Conservation (phyloP, 73 alveolate genomes). For the Paramecium octaurelia region DNA sequence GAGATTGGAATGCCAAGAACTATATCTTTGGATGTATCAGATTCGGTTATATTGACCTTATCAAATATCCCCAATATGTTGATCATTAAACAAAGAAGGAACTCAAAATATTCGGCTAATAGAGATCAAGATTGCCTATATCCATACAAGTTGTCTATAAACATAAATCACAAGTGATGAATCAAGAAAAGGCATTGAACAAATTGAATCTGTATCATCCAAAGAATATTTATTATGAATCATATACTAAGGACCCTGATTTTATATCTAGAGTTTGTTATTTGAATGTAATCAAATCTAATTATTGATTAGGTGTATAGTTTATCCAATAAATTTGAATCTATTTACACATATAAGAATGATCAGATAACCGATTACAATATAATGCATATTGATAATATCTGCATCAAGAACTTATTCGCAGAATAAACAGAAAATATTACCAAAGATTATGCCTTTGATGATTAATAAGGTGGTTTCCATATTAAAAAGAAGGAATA, state of each 20-base stretch:
- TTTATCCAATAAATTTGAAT: neutral
- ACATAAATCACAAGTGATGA: neutral
- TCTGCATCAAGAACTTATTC: neutral
- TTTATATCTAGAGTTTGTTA: neutral
- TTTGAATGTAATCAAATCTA: neutral
- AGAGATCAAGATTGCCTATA: conserved; percentile 18
- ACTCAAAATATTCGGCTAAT: neutral
- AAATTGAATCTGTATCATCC: neutral
- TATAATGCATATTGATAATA: neutral
- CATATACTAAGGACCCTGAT: neutral
- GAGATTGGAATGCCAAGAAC: conserved; percentile 48
- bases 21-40: conserved; percentile 42
- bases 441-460: neutral
- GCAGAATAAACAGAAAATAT: neutral
- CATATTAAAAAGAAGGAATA: neutral
- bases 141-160: neutral
- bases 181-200: neutral
- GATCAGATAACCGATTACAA: neutral
- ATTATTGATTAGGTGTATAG: neutral
- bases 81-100: neutral
- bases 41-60: neutral
- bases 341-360: neutral
- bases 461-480: neutral
- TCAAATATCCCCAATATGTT: neutral
- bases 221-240: neutral